phyloP scores from a whole-genome alignment of 768 basidiomycete species.

The Xerocomus spinulosus region DNA sequence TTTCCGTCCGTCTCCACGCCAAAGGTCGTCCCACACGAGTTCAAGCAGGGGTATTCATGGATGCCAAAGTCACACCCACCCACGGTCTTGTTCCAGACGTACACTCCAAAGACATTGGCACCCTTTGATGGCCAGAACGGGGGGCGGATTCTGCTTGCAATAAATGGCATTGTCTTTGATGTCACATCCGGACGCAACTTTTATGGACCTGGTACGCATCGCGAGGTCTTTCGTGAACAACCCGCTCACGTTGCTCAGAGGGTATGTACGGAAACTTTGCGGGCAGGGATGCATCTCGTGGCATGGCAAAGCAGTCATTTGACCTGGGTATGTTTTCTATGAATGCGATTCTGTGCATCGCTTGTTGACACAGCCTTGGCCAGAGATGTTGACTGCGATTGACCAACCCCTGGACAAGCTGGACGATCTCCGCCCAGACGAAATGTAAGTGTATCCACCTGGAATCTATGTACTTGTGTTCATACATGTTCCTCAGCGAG shows the following conservation, averaged over 20 bases:
- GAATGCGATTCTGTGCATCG: not conserved
- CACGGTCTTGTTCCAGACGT: constrained; percentile 70
- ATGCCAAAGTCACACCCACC: constrained; percentile 80
- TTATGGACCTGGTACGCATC: constrained; percentile 91
- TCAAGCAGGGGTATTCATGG: constrained; percentile 88
- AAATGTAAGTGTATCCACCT: constrained; percentile 58
- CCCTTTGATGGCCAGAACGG: constrained; percentile 62
- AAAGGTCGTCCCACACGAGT: constrained; percentile 55
- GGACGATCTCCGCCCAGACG: constrained; percentile 68
- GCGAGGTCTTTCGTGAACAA: too few relatives aligned
- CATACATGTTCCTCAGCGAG: constrained; percentile 46
- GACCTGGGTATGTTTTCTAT: constrained; percentile 61
- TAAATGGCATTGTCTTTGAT: constrained; percentile 87
- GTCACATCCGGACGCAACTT: constrained; percentile 86
- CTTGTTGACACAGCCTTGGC: not conserved
- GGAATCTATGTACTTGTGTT: not conserved
- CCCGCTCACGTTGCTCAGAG: constrained; percentile 41
- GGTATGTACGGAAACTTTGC: constrained; percentile 99
- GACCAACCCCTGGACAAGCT: constrained; percentile 86
- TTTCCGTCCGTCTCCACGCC: constrained; percentile 59
- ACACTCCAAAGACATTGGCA: constrained; percentile 70
- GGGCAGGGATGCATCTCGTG: constrained; percentile 90
- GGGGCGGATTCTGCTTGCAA: constrained; percentile 78
- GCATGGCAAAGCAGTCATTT: constrained; percentile 98
- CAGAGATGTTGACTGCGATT: constrained; percentile 87